Percentiles rank a stretch among this genome's conserved stretches.
Evolutionary conservation across 148 eudicot species (phyloP).

Genomic region (Rheum nobile): DNA sequence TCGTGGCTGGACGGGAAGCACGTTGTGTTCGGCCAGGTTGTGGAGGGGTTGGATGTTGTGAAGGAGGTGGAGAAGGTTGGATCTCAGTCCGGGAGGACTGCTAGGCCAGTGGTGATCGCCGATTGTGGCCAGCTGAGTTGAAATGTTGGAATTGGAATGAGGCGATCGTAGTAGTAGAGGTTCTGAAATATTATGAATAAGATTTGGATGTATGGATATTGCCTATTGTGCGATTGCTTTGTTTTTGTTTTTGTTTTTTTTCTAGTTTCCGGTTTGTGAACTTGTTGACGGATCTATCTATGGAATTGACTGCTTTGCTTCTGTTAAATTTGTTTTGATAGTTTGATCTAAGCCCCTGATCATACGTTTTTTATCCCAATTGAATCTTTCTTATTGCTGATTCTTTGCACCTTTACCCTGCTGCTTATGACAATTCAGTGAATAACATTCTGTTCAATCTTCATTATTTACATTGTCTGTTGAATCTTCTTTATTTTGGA

Average conservation of each 20-base stretch:
- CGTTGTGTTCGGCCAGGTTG: slow-evolving; percentile 29
- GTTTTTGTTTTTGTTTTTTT: background rate
- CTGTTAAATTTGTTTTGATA: background rate
- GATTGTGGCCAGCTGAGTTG: slow-evolving; percentile 23
- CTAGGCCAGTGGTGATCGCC: slow-evolving; percentile 21
- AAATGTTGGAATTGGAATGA: background rate
- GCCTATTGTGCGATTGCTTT: background rate
- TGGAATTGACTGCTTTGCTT: background rate
- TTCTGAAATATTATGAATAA: background rate
- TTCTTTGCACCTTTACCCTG: too few relatives aligned
- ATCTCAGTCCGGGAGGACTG: slow-evolving; percentile 12
- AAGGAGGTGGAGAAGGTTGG: slow-evolving; percentile 21
- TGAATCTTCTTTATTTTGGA: too few relatives aligned
- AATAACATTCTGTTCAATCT: too few relatives aligned
- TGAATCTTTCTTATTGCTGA: too few relatives aligned
- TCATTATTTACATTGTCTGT: too few relatives aligned
- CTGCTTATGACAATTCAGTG: too few relatives aligned
- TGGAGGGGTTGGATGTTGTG: slow-evolving; percentile 30
- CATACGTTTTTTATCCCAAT: too few relatives aligned
- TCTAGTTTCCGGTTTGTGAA: background rate
- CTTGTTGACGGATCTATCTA: background rate
- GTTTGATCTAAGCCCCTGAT: too few relatives aligned
- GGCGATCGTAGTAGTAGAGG: background rate
- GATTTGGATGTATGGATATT: background rate
- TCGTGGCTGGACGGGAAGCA: slow-evolving; percentile 31